These are phyloP conservation scores for Scedosporium boydii DNA, from an alignment of 2,329 filamentous ascomycete species.

Conservation along the genomic window DNA sequence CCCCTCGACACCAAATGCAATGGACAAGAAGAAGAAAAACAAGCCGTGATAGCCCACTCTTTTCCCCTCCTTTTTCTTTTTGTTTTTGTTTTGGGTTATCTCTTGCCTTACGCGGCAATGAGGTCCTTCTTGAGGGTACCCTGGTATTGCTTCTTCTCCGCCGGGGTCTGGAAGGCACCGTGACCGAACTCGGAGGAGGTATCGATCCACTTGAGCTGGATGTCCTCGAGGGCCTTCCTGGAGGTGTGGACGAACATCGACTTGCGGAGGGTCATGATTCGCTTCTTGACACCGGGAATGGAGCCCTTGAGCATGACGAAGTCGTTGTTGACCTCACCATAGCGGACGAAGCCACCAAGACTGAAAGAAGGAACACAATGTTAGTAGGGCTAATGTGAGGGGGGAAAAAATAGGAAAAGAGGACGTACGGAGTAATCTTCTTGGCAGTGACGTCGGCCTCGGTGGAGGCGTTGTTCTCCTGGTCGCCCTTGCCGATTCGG, in stretches of 20 bases:
- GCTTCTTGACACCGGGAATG: constrained; percentile 97
- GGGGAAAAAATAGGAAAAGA: not conserved
- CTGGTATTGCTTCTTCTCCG: constrained; percentile 96
- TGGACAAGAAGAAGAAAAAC: not conserved
- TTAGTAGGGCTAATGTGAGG: constrained; percentile 20
- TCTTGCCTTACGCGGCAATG: constrained; percentile 31
- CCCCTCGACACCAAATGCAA: not conserved
- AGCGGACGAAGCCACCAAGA: constrained; percentile 98
- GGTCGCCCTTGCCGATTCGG: constrained; percentile 87
- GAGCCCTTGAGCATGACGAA: constrained; percentile 97
- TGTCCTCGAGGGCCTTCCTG: constrained; percentile 94
- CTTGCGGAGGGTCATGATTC: constrained; percentile 97
- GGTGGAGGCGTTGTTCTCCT: constrained; percentile 88
- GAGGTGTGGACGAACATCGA: constrained; percentile 97
- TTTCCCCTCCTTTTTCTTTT: not conserved
- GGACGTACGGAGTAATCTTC: constrained; percentile 95
- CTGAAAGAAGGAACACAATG: constrained; percentile 33
- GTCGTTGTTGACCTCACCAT: constrained; percentile 99
- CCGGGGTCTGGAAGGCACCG: constrained; percentile 96
- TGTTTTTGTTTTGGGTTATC: not conserved
- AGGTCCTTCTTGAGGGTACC: constrained; percentile 99
- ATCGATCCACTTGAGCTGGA: constrained; percentile 99
- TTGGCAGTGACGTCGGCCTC: constrained; percentile 98
- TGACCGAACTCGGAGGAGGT: constrained; percentile 99
- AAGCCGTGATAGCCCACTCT: not conserved